A percentile compares a stretch with the other conserved stretches of the same genome.
These are phyloP conservation scores for Tulasnella sp. DNA, from an alignment of 768 basidiomycete species.

Conservation along the genomic window DNA sequence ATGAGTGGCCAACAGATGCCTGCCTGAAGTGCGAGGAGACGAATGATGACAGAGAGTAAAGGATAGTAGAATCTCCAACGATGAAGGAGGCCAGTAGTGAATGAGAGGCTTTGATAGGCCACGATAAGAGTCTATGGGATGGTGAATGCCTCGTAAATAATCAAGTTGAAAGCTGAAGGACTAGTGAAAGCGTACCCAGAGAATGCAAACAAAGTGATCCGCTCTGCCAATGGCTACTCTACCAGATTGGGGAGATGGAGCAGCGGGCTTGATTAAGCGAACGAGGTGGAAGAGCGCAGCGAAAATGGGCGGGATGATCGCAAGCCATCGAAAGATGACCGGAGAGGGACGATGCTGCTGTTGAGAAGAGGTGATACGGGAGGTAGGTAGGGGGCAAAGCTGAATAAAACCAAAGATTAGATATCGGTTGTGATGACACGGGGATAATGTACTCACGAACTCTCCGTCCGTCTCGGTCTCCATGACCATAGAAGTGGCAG, in stretches of 20 bases:
- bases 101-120: constrained; percentile 74
- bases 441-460: not conserved
- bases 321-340: constrained; percentile 11
- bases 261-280: constrained; percentile 35
- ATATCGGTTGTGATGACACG: not conserved
- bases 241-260: too few species aligned
- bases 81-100: constrained; percentile 80
- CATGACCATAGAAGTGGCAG: not conserved
- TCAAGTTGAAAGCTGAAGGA: constrained; percentile 1
- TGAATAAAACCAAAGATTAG: not conserved
- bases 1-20: constrained; percentile 91
- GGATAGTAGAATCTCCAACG: constrained; percentile 91
- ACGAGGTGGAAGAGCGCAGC: constrained; percentile 58
- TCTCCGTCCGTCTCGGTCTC: constrained; percentile 16
- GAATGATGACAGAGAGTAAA: constrained; percentile 76
- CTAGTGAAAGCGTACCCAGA: constrained; percentile 41
- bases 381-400: constrained; percentile 4
- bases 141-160: not conserved
- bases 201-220: constrained; percentile 55
- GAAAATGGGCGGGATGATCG: constrained; percentile 25
- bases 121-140: constrained; percentile 64
- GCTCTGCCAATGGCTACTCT: constrained; percentile 28
- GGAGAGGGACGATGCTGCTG: not conserved
- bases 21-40: constrained; percentile 84
- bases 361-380: constrained; percentile 7